phyloP scores from a whole-genome alignment of 768 basidiomycete genomes.

The Botryobasidium botryosum region DNA sequence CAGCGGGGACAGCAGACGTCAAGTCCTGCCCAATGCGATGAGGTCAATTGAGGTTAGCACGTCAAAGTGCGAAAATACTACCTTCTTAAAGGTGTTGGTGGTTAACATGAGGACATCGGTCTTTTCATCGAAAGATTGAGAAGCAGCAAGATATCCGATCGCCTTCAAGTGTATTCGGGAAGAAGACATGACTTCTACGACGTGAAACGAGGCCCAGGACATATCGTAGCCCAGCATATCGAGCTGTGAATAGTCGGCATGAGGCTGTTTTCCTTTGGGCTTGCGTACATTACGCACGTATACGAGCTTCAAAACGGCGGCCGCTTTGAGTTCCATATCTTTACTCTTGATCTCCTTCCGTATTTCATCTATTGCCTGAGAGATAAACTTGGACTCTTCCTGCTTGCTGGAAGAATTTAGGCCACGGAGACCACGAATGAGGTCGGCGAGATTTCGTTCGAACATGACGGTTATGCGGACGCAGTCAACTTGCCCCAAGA shows the following conservation, averaged over 20 bases:
- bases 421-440: conserved; percentile 86
- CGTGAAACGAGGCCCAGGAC: conserved; percentile 91
- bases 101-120: conserved; percentile 97
- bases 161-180: conserved; percentile 80
- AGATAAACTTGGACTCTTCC: conserved; percentile 83
- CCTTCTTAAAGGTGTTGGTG: conserved; percentile 91
- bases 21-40: conserved; percentile 40
- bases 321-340: conserved; percentile 95
- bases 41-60: neutral
- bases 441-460: conserved; percentile 90
- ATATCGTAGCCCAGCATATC: conserved; percentile 96
- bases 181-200: conserved; percentile 97
- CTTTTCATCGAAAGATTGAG: conserved; percentile 79
- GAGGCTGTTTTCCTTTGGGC: conserved; percentile 7
- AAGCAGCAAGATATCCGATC: conserved; percentile 87
- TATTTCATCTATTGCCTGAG: conserved; percentile 88
- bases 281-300: conserved; percentile 52
- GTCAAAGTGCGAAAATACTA: conserved; percentile 20
- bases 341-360: conserved; percentile 77
- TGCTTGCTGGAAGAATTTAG: conserved; percentile 44
- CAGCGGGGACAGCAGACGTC: conserved; percentile 46
- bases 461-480: conserved; percentile 43
- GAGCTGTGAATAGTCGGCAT: conserved; percentile 37
- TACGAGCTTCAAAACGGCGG: conserved; percentile 84
- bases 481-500: no score